Conservation (phyloP, 306 rosid genomes). For the Cucumis hystrix region DNA sequence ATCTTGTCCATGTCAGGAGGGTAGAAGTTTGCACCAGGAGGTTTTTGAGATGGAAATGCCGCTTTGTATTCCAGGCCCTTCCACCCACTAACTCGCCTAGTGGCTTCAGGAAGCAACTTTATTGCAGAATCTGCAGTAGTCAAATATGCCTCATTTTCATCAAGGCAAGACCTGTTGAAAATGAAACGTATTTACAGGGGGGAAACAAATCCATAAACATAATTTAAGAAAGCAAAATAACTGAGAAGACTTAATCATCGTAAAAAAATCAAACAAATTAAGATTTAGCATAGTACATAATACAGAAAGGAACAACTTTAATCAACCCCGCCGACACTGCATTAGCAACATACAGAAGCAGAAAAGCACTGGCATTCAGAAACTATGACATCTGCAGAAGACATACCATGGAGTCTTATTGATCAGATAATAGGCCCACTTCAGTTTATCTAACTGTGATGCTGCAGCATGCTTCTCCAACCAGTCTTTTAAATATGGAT, state of each 20-base stretch:
- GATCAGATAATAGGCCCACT: conserved; percentile 81
- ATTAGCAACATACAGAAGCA: not conserved
- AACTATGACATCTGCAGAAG: conserved; percentile 4
- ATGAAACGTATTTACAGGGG: not conserved
- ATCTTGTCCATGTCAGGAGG: conserved; percentile 91
- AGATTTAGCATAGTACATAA: not conserved
- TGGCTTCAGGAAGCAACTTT: conserved; percentile 53
- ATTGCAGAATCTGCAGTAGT: conserved; percentile 86
- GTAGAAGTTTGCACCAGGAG: conserved; percentile 88
- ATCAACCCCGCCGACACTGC: not conserved
- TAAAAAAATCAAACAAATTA: not conserved
- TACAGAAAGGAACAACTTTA: not conserved
- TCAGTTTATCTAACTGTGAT: conserved; percentile 65
- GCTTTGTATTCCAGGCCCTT: conserved; percentile 78
- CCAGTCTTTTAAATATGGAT: conserved; percentile 80
- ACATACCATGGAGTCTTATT: conserved; percentile 83
- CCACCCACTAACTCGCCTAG: conserved; percentile 51
- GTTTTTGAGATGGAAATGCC: conserved; percentile 67
- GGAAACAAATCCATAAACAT: not conserved
- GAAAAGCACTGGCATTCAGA: not conserved
- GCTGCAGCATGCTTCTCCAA: conserved; percentile 52
- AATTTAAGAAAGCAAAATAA: not conserved
- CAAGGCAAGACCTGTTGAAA: conserved; percentile 63
- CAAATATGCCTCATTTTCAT: conserved; percentile 71
- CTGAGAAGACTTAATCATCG: not conserved